Base-by-base conservation (phyloP, 768 basidiomycete genomes). In the Amanita phalloides region DNA sequence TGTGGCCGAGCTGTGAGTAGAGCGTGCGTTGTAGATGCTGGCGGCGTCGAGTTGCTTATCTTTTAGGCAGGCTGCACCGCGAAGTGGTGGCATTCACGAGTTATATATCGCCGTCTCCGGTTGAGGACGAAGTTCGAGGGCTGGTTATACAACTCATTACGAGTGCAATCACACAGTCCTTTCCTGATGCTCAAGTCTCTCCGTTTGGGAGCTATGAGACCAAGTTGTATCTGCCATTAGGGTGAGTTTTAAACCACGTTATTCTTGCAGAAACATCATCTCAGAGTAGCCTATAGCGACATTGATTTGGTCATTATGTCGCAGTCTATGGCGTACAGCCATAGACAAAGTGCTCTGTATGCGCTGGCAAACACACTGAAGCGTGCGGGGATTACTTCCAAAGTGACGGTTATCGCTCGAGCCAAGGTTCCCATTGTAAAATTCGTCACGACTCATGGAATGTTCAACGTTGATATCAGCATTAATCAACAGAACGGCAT, bases 361-460 rank as follows among this genome's bases (percentile, higher is more conserved):
- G 76, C 81, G 3, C 76, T 99, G 32, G 90, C 92, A 8, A 80
- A 80, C 61, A 76, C 84, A 32, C 70, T 99, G 53, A 84, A 86
- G 61, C 78, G 77, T 32, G 75, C 81, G 1, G 72, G 78, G 7
- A 83, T 98, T 54, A 90, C 93, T 1, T 62, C 66, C 3, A 72
- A 82, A 41, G 87, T 97, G 36, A 84, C 85, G 26, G 82, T 97
- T 64, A 92, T 99, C 57, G 83, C 85, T 26, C 91, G 84, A 71
- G 94, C 96, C 49, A 89, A 84, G 68, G 94, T 98, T 6, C 96
- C 96, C 28, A 97, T 99, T 64, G 77, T 99, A 66, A 99, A 99
- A 69, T 96, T 98, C 63, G 70, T 87, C 51, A 91, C 94, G 2
- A 76, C 71, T 7, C 78, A 83, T 55, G 93, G 89, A 20, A 78